Base-by-base conservation (phyloP, 2,329 filamentous ascomycete genomes). In the Fusarium concolor region DNA sequence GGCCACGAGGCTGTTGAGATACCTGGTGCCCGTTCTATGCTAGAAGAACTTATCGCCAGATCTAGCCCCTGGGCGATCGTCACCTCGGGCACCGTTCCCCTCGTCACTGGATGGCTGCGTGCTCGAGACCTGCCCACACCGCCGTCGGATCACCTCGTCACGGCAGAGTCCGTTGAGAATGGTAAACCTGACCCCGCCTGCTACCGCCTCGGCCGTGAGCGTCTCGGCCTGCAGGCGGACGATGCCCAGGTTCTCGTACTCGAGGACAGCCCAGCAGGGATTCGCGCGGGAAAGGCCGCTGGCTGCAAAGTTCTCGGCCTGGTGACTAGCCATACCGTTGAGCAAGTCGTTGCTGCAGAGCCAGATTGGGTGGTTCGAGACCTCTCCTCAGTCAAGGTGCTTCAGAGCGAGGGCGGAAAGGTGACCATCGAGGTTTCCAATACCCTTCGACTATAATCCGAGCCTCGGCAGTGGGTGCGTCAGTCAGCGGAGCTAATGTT, bases 301-400 rank as follows among this genome's bases (percentile, higher is more conserved):
- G 94, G 93, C 3, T 97, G 92, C 82, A 90, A 87, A 75, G 94
- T 97, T 14, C 81, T 97, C 44, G 94, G 90, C n/a, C 81, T 97
- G 54, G 88, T 92, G 56, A 97, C 94, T 54, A 96, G 92, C 75
- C 94, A 97, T 80, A 88, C 86, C 26, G 82, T 90, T 44, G 87
- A 89, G 71, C 87, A 94, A 80, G 85, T 97, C 49, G 81, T 85
- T 63, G 87, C 86, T 45, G 93, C 93, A 6, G 90, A 88, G n/a
- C 93, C 94, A 43, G 93, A 97, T 81, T 97, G 92, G 90, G 89
- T 97, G 51, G 90, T 97, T 58, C 84, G 85, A 78, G 93, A 97
- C 79, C 83, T 97, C 80, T 83, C 85, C 58, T 94, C 91, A 68
- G 87, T 97, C 65, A 87, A 80, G 71, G 81, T 96, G 72, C 80